Base-by-base conservation (phyloP, 2,329 filamentous ascomycete genomes). In the Pseudocercospora musae region DNA sequence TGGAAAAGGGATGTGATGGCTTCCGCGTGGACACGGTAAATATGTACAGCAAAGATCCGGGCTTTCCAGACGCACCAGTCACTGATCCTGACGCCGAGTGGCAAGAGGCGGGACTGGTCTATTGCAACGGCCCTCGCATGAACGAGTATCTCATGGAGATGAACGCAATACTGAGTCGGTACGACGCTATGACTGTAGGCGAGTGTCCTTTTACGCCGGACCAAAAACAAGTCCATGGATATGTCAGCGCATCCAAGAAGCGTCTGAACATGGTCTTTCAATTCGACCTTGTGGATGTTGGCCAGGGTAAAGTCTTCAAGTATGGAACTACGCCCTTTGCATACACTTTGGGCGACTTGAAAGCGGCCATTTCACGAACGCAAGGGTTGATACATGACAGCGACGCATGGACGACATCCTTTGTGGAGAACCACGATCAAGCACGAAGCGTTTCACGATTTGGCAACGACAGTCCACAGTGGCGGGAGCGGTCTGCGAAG, bases 241-340 rank as follows among this genome's bases (percentile, higher is more conserved):
- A 78, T 4, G 85, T 89, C 2, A 79, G 79, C 3, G 80, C 78
- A 40, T 42, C 61, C 13, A 79, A 84, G 11, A 79, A 81, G 31
- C 86, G 89, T 70, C 74, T 90, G 49, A 87, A 84, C 71, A 89
- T 90, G 86, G 87, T 90, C 56, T 89, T 90, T 74, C 84, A 88
- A 67, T 90, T 90, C 71, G 87, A 90, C 59, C 77, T 85, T 20
- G 78, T 84, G 63, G 78, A 82, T 31, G 74, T 62, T 21, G 62
- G 84, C 21, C 82, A 84, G 83, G 21, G 62, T 57, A 6, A 72
- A 57, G 48, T 66, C 21, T 70, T 81, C 62, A 82, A 83, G 64
- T 82, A 74, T 87, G 48, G 80, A 76, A 77, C 52, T 78, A 85
- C 5, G 77, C 78, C 7, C 78, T 83, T 57, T 74, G 44, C 52